Conservation (phyloP, 2,329 filamentous ascomycete genomes). For the Fusarium falciforme region DNA sequence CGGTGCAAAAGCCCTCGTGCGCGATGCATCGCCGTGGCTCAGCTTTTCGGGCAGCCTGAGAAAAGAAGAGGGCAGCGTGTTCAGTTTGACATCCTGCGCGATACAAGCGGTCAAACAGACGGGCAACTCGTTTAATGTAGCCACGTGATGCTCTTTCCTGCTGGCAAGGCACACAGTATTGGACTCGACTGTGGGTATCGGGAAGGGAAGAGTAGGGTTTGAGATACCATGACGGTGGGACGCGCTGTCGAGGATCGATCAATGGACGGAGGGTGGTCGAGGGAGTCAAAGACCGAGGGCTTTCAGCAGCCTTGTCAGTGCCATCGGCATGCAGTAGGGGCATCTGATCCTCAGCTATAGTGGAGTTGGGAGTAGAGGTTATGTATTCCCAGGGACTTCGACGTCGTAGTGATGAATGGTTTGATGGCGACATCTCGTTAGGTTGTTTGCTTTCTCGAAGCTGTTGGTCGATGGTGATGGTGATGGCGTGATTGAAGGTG, state of each 20-base stretch:
- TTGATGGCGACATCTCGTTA: no score
- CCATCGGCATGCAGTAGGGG: no score
- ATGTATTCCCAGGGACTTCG: no score
- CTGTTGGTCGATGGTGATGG: no score
- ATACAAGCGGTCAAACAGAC: neutral
- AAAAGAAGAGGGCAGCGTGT: neutral
- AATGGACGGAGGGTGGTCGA: no score
- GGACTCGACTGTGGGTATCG: neutral
- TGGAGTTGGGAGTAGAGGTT: no score
- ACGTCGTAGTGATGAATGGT: no score
- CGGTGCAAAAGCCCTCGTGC: neutral
- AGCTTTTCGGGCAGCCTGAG: neutral
- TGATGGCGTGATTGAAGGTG: no score
- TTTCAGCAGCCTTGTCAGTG: no score
- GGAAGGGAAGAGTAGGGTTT: neutral
- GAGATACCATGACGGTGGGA: neutral
- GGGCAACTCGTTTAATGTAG: neutral
- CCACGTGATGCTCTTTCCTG: neutral
- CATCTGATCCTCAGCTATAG: no score
- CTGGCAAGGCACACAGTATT: neutral
- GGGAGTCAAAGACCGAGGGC: neutral
- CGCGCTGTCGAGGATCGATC: neutral
- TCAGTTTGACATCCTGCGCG: neutral
- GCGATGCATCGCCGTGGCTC: neutral
- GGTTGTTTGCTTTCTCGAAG: no score